Evolutionary conservation across 257 asterid species (phyloP).

Genomic region (Scutellaria galericulata): DNA sequence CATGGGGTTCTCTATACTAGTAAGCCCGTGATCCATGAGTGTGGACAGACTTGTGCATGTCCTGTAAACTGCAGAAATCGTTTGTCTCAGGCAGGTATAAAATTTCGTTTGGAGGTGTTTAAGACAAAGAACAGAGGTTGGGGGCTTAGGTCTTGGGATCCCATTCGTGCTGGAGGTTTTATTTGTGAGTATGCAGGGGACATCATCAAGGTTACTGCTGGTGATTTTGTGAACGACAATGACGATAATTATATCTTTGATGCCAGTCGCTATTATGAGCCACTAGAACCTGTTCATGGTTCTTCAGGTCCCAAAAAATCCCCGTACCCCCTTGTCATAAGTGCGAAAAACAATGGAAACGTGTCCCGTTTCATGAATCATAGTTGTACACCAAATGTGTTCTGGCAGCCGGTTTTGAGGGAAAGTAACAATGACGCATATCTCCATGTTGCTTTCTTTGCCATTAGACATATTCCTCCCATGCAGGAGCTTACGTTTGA

Average conservation of each 20-base stretch:
- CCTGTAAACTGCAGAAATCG: constrained; percentile 82
- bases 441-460: constrained; percentile 84
- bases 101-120: constrained; percentile 76
- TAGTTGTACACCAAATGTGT: constrained; percentile 81
- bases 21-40: constrained; percentile 67
- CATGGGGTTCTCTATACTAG: constrained; percentile 63
- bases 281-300: constrained; percentile 53
- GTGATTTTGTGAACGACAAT: constrained; percentile 49
- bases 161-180: constrained; percentile 81
- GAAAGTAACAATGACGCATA: constrained; percentile 62
- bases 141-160: constrained; percentile 99
- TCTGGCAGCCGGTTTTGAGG: constrained; percentile 86
- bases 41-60: constrained; percentile 72
- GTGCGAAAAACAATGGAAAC: constrained; percentile 76
- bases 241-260: constrained; percentile 74
- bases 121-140: constrained; percentile 85
- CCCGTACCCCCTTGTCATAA: constrained; percentile 79
- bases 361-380: constrained; percentile 98
- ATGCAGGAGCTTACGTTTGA: constrained; percentile 87
- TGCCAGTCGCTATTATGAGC: constrained; percentile 66
- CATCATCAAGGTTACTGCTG: constrained; percentile 39
- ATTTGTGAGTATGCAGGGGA: constrained; percentile 94
- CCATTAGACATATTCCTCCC: constrained; percentile 84
- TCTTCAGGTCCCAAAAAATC: constrained; percentile 44
- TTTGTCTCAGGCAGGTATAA: constrained; percentile 71